Conservation (phyloP, 2,329 filamentous ascomycete species). For the Fusarium sulawesiense region DNA sequence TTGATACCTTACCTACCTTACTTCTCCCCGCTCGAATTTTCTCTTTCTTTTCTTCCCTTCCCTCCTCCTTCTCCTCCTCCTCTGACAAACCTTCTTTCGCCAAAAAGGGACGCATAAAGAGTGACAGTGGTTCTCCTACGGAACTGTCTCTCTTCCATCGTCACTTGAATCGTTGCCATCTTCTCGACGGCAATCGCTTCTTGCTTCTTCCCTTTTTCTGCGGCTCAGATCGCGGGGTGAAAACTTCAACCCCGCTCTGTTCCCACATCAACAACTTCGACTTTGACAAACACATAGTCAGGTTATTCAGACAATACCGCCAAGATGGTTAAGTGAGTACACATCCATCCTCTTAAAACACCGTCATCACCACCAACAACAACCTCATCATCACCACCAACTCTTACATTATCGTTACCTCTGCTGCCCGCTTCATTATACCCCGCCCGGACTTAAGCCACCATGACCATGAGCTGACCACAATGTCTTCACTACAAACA, state of each 20-base stretch:
- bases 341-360: constrained; percentile 10
- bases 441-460: constrained; percentile 57
- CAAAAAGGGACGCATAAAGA: constrained; percentile 54
- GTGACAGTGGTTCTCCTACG: constrained; percentile 53
- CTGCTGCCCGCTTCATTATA: constrained; percentile 35
- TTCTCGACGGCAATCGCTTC: constrained; percentile 45
- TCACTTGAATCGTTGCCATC: constrained; percentile 48
- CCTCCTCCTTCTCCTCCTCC: constrained; percentile 30
- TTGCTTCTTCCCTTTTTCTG: constrained; percentile 41
- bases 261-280: constrained; percentile 52
- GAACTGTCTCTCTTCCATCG: constrained; percentile 55
- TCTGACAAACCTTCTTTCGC: constrained; percentile 39
- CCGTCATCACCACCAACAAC: neutral
- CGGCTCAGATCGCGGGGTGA: constrained; percentile 54
- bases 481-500: constrained; percentile 59
- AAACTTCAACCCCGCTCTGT: constrained; percentile 61
- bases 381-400: constrained; percentile 8
- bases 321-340: constrained; percentile 99
- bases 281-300: constrained; percentile 52
- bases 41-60: constrained; percentile 36
- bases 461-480: constrained; percentile 60
- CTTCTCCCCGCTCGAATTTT: constrained; percentile 47
- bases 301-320: constrained; percentile 74
- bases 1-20: constrained; percentile 35
- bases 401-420: neutral